These are phyloP conservation scores for Cytospora leucostoma DNA, from an alignment of 2,329 filamentous ascomycete species.

Conservation along the genomic window DNA sequence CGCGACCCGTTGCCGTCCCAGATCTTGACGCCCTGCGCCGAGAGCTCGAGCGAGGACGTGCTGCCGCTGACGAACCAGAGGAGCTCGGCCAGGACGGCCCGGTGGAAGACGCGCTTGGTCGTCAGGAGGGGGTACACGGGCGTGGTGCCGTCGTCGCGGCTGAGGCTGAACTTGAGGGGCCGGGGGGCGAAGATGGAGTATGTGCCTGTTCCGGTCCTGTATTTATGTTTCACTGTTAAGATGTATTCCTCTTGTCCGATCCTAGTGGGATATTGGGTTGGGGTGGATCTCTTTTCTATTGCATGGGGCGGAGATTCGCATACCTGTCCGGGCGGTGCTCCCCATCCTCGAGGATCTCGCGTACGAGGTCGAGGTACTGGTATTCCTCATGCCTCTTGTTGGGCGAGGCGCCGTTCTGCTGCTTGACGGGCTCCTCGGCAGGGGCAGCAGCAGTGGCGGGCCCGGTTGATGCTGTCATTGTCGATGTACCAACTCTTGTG, in stretches of 20 bases:
- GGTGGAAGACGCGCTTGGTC: slow-evolving; percentile 93
- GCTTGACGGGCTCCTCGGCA: slow-evolving; percentile 7
- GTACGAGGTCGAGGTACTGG: slow-evolving; percentile 90
- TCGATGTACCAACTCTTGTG: not conserved
- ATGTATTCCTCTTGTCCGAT: not conserved
- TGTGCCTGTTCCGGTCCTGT: slow-evolving; percentile 89
- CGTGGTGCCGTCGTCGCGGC: slow-evolving; percentile 52
- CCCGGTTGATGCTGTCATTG: slow-evolving; percentile 24
- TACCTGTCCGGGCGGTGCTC: slow-evolving; percentile 89
- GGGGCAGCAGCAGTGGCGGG: not conserved
- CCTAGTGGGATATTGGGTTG: no score
- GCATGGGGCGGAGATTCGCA: slow-evolving; percentile 1
- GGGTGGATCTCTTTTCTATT: not conserved
- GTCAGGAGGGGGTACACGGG: slow-evolving; percentile 89
- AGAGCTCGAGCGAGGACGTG: slow-evolving; percentile 78
- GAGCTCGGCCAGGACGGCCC: slow-evolving; percentile 86
- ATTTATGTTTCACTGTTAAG: slow-evolving; percentile 15
- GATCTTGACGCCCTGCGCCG: slow-evolving; percentile 84
- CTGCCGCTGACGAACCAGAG: slow-evolving; percentile 91
- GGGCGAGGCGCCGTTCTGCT: slow-evolving; percentile 5
- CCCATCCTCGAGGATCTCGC: slow-evolving; percentile 77
- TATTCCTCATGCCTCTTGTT: slow-evolving; percentile 74
- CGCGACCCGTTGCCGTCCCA: slow-evolving; percentile 98
- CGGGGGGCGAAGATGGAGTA: slow-evolving; percentile 84
- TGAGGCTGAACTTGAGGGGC: slow-evolving; percentile 84